Percentiles rank a stretch among this genome's conserved stretches.
Evolutionary conservation across 1,284 basidiomycete genomes (phyloP).

Genomic region (Pascua guehoae): DNA sequence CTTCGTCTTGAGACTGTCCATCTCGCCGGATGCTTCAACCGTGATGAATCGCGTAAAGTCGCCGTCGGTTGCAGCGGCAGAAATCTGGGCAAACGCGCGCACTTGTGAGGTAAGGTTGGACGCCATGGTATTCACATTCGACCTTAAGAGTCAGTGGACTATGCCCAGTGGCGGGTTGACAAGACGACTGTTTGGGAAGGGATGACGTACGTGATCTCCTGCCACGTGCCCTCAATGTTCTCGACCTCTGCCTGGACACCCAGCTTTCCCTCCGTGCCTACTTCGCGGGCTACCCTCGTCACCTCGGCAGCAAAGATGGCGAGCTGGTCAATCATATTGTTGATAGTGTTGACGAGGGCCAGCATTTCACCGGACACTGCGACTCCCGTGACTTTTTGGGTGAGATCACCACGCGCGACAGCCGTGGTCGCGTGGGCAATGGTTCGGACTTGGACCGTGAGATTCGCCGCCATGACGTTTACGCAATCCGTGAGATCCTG

Average conservation of each 20-base stretch:
- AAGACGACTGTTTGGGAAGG: background rate
- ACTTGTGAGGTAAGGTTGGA: slow-evolving; percentile 97
- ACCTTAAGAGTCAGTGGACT: slow-evolving; percentile 55
- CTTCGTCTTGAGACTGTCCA: slow-evolving; percentile 99
- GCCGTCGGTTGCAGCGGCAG: slow-evolving; percentile 96
- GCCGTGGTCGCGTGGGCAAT: slow-evolving; percentile 94
- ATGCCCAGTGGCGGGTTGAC: too few relatives aligned
- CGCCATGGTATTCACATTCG: slow-evolving; percentile 87
- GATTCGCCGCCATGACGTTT: slow-evolving; percentile 62
- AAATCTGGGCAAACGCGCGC: slow-evolving; percentile 97
- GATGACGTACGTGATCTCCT: slow-evolving; percentile 85
- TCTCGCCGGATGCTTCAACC: slow-evolving; percentile 96
- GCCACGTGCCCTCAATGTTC: slow-evolving; percentile 96
- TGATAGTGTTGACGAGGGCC: slow-evolving; percentile 74
- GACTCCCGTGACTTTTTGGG: slow-evolving; percentile 87
- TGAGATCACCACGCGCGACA: slow-evolving; percentile 89
- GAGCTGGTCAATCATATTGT: slow-evolving; percentile 92
- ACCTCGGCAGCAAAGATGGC: slow-evolving; percentile 92
- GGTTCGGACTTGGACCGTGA: slow-evolving; percentile 91
- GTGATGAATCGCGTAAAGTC: slow-evolving; percentile 99
- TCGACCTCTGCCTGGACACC: slow-evolving; percentile 97
- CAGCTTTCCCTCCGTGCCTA: slow-evolving; percentile 93
- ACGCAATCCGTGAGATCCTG: slow-evolving; percentile 87
- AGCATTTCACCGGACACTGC: slow-evolving; percentile 94
- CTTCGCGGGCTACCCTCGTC: slow-evolving; percentile 90